A percentile compares a stretch with the other conserved stretches of the same genome.
Conservation (phyloP, 2,329 filamentous ascomycete genomes). For the Talaromyces sp. region DNA sequence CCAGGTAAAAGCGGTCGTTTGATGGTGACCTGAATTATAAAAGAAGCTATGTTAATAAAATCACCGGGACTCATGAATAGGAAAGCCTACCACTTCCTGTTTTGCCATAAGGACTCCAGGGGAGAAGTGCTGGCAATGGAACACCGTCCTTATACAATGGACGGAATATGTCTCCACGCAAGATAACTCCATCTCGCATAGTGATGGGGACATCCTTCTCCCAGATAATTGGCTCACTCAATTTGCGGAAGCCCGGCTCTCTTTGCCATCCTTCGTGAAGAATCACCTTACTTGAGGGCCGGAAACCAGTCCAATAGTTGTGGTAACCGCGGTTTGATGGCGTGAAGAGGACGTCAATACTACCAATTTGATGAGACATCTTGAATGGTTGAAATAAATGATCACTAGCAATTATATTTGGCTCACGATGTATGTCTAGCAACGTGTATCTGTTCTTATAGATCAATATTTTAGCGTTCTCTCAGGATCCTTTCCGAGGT, state of each 20-base stretch:
- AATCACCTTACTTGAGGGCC: constrained; percentile 14
- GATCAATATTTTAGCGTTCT: no score
- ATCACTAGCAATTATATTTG: no score
- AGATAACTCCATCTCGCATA: constrained; percentile 17
- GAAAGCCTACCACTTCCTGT: constrained; percentile 18
- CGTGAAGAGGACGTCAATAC: not conserved
- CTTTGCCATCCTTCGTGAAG: constrained; percentile 24
- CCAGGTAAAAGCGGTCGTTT: constrained; percentile 8
- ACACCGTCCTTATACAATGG: constrained; percentile 10
- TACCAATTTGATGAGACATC: constrained; percentile 3
- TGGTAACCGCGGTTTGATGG: not conserved
- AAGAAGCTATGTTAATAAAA: not conserved
- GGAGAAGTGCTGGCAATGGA: constrained; percentile 27
- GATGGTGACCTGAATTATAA: not conserved
- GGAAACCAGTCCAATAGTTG: constrained; percentile 20
- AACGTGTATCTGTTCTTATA: no score
- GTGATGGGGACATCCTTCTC: constrained; percentile 20
- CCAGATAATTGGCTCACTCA: constrained; percentile 17
- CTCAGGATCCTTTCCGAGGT: no score
- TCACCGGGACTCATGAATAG: not conserved
- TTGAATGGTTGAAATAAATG: no score
- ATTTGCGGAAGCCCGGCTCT: constrained; percentile 11
- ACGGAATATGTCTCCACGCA: constrained; percentile 22
- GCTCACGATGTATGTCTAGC: no score
- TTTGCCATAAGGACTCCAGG: constrained; percentile 31